Conservation (phyloP, 805 yeast genomes). For the Metschnikowia dekortorum region DNA sequence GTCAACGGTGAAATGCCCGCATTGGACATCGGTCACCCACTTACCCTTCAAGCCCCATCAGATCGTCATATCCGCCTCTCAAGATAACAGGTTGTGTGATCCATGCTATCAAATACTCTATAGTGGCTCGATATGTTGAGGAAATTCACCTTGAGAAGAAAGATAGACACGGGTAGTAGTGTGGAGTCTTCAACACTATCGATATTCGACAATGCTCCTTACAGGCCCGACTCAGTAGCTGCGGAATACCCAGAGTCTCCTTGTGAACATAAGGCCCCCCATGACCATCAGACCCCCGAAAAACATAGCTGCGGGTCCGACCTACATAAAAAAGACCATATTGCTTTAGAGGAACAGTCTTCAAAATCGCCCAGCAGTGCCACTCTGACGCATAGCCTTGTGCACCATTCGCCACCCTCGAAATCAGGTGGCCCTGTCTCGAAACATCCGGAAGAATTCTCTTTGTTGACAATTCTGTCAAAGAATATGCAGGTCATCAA, state of each 20-base stretch:
- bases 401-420: neutral
- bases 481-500: neutral
- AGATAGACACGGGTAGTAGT: slow-evolving; percentile 4
- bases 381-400: neutral
- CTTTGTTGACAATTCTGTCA: neutral
- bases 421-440: neutral
- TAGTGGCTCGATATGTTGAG: neutral
- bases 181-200: slow-evolving; percentile 9
- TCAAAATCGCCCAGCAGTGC: neutral
- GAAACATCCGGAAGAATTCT: neutral
- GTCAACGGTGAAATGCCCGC: neutral
- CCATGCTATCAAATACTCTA: neutral
- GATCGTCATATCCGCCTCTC: neutral
- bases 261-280: too few relatives aligned
- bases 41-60: neutral
- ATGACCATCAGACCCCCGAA: too few relatives aligned
- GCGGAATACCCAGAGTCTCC: neutral
- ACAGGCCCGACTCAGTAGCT: slow-evolving; percentile 7
- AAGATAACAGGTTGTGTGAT: neutral
- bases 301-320: neutral
- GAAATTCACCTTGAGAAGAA: neutral
- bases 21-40: neutral
- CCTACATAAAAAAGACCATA: neutral
- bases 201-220: slow-evolving; percentile 15
- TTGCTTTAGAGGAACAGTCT: neutral